These are phyloP conservation scores for Phytophthora ramorum DNA, from an alignment of 352 stramenopile genomes.

Conservation along the genomic window DNA sequence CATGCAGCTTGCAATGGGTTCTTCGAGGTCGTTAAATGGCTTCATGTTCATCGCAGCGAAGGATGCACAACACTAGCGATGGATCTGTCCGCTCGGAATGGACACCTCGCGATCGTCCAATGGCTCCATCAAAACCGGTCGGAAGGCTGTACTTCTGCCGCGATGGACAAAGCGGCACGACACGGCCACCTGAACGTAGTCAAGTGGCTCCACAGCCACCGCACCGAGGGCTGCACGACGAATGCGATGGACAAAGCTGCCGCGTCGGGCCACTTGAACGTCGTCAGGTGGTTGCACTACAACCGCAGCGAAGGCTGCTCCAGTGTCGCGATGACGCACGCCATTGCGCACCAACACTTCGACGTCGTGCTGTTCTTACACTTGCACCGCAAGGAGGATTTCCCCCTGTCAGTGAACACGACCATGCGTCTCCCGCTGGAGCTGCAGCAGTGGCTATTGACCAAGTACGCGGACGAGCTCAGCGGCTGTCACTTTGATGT, in stretches of 20 bases:
- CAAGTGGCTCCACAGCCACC: conserved; percentile 20
- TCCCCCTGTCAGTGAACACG: conserved; percentile 1
- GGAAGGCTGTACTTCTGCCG: conserved; percentile 11
- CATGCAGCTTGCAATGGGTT: conserved; percentile 7
- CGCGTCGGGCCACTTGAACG: conserved; percentile 8
- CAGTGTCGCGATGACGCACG: conserved; percentile 8
- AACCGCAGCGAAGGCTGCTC: conserved; percentile 19
- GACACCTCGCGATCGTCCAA: conserved; percentile 19
- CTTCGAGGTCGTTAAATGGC: conserved; percentile 24
- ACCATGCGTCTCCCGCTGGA: conserved; percentile 5
- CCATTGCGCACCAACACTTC: conserved; percentile 7
- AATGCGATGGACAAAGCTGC: conserved; percentile 23
- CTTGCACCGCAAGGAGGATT: conserved; percentile 8
- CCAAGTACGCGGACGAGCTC: conserved; percentile 5
- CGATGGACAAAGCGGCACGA: conserved; percentile 25
- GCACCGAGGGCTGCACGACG: conserved; percentile 10
- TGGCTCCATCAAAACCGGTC: conserved; percentile 19
- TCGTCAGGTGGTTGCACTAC: conserved; percentile 24
- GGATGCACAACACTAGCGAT: neutral
- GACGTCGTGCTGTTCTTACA: conserved; percentile 30
- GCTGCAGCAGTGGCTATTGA: conserved; percentile 20
- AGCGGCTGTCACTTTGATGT: conserved; percentile 10
- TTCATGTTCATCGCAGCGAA: conserved; percentile 21
- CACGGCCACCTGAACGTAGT: conserved; percentile 18
- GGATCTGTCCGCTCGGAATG: conserved; percentile 16